These are phyloP conservation scores for Rhynchospora breviuscula DNA, from an alignment of 176 grass and related monocot species.

Conservation along the genomic window DNA sequence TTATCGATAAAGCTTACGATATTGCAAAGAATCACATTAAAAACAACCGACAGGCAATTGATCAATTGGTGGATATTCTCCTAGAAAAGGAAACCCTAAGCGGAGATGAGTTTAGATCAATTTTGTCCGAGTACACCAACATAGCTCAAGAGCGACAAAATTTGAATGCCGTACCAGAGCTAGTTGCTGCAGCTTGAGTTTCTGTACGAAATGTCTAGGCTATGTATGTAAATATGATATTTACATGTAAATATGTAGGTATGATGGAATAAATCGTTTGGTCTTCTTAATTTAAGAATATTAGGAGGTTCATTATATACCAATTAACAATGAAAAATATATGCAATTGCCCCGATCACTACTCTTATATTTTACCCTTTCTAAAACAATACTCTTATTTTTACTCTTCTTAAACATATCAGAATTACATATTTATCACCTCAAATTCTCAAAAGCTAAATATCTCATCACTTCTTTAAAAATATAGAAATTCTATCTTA, in stretches of 20 bases:
- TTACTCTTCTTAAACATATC: too few relatives aligned
- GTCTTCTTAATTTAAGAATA: not conserved
- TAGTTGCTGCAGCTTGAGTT: conserved; percentile 39
- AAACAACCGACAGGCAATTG: conserved; percentile 55
- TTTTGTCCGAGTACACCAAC: conserved; percentile 54
- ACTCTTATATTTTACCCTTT: too few relatives aligned
- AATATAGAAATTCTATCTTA: too few relatives aligned
- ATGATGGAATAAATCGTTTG: not conserved
- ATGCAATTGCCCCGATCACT: too few relatives aligned
- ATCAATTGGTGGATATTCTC: conserved; percentile 68
- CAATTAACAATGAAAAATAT: too few relatives aligned
- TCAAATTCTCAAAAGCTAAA: too few relatives aligned
- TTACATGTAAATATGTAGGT: not conserved
- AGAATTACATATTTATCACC: too few relatives aligned
- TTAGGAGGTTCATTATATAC: not conserved
- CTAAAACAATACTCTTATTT: too few relatives aligned
- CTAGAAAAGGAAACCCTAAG: conserved; percentile 71
- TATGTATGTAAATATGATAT: not conserved
- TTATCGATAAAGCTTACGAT: conserved; percentile 49
- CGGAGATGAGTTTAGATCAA: conserved; percentile 68
- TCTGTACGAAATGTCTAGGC: not conserved
- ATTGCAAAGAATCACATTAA: conserved; percentile 57
- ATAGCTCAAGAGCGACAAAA: conserved; percentile 32
- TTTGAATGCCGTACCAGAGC: conserved; percentile 12
- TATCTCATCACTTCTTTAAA: too few relatives aligned